Percentiles rank a stretch among this genome's conserved stretches.
Evolutionary conservation across 2,329 filamentous ascomycete species (phyloP).

Genomic region (Aaosphaeria arxii): DNA sequence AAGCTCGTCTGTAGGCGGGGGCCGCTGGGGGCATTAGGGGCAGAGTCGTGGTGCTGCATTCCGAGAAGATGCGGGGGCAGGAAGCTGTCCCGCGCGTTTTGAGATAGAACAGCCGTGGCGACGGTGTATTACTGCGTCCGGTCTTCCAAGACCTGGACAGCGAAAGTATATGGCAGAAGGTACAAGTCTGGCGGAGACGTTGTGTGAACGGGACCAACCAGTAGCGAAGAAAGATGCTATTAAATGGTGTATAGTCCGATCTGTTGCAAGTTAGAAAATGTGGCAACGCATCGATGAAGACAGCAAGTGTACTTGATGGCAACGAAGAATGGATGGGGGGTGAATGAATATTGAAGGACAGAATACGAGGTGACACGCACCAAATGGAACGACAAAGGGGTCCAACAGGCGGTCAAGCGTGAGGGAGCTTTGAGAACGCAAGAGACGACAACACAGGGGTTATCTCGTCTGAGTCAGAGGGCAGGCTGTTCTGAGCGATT

Average conservation of each 20-base stretch:
- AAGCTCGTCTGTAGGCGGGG: constrained; percentile 59
- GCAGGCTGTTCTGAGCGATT: too few species aligned
- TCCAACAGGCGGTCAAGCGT: too few species aligned
- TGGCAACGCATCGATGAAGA: too few species aligned
- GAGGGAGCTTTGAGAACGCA: too few species aligned
- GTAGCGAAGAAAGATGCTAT: constrained; percentile 17
- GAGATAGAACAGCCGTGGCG: constrained; percentile 82
- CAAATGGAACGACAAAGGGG: background rate
- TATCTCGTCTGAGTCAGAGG: too few species aligned
- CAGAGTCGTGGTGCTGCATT: constrained; percentile 83
- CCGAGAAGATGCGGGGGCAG: constrained; percentile 77
- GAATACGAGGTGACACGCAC: background rate
- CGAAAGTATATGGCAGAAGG: constrained; percentile 36
- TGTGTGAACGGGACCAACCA: constrained; percentile 17
- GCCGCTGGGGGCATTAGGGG: constrained; percentile 58
- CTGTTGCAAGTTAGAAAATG: too few species aligned
- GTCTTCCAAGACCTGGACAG: constrained; percentile 41
- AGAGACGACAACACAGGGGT: too few species aligned
- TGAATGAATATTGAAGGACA: too few species aligned
- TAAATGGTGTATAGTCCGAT: too few species aligned
- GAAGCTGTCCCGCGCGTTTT: constrained; percentile 76
- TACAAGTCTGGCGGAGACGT: constrained; percentile 24
- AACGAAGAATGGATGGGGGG: too few species aligned
- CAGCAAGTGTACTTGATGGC: too few species aligned
- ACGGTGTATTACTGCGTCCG: constrained; percentile 58